Evolutionary conservation across 73 alveolate species (phyloP).

Genomic region (Uronychia setigera): DNA sequence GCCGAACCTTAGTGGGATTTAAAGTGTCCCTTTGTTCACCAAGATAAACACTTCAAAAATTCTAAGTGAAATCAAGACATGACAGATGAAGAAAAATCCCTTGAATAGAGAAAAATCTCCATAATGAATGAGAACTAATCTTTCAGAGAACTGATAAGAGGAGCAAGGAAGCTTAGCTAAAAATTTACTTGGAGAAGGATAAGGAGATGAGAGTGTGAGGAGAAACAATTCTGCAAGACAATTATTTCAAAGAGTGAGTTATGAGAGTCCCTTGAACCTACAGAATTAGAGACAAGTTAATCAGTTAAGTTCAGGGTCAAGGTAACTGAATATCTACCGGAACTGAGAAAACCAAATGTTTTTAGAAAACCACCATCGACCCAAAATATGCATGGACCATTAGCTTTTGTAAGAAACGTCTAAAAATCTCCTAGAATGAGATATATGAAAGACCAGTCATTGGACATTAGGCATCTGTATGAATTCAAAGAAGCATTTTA

Average conservation of each 20-base stretch:
- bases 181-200: not conserved
- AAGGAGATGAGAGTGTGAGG: not conserved
- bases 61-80: not conserved
- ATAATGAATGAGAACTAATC: not conserved
- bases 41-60: too few species aligned
- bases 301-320: not conserved
- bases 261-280: not conserved
- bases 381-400: not conserved
- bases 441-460: not conserved
- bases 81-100: too few species aligned
- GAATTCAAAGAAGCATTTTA: not conserved
- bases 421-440: not conserved
- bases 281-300: not conserved
- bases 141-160: not conserved
- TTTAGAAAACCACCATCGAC: not conserved
- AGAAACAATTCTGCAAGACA: not conserved
- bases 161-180: not conserved
- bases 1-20: not conserved
- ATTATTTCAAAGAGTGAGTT: too few species aligned
- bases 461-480: not conserved
- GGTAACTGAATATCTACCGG: not conserved
- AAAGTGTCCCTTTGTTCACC: not conserved
- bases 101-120: not conserved
- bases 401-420: not conserved
- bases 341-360: not conserved